phyloP scores from a whole-genome alignment of 192 early-diverging fungal species.

The Backusella mclennaniae region DNA sequence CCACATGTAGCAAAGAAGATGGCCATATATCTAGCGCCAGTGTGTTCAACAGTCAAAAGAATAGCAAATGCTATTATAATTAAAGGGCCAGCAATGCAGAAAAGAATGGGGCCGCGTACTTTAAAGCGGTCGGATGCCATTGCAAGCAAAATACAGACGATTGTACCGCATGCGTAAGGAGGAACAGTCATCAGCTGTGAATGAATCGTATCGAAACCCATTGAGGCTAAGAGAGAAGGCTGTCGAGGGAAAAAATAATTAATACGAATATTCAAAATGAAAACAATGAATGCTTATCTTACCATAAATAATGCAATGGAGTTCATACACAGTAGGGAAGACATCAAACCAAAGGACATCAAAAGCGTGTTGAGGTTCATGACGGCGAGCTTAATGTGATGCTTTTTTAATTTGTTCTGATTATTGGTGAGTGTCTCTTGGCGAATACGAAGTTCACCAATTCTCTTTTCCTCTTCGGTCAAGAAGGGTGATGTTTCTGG shows the following conservation, averaged over 20 bases:
- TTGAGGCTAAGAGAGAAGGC: constrained; percentile 53
- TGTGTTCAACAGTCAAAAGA: background rate
- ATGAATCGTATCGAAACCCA: constrained; percentile 49
- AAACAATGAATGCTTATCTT: background rate
- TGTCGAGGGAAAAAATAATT: background rate
- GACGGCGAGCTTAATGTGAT: constrained; percentile 28
- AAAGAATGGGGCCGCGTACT: constrained; percentile 11
- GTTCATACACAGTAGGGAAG: constrained; percentile 11
- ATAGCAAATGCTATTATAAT: constrained; percentile 6
- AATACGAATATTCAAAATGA: background rate
- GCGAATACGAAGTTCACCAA: constrained; percentile 34
- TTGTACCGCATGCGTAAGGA: constrained; percentile 39
- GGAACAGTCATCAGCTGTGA: constrained; percentile 44
- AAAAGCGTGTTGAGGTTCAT: constrained; percentile 6
- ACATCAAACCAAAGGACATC: constrained; percentile 12
- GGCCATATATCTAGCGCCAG: constrained; percentile 2
- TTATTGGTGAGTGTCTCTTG: constrained; percentile 40
- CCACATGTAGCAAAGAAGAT: constrained; percentile 16
- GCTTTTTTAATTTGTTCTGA: constrained; percentile 35
- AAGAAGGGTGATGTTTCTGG: constrained; percentile 38
- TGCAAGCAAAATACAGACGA: constrained; percentile 1
- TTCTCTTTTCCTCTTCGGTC: constrained; percentile 35
- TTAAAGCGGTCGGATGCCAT: constrained; percentile 8
- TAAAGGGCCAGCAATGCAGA: constrained; percentile 1
- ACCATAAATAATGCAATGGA: constrained; percentile 16